Evolutionary conservation across 2,329 filamentous ascomycete species (phyloP), one percentile per base, ranked within the genome.

Genomic region (Calonectria crousiana): DNA sequence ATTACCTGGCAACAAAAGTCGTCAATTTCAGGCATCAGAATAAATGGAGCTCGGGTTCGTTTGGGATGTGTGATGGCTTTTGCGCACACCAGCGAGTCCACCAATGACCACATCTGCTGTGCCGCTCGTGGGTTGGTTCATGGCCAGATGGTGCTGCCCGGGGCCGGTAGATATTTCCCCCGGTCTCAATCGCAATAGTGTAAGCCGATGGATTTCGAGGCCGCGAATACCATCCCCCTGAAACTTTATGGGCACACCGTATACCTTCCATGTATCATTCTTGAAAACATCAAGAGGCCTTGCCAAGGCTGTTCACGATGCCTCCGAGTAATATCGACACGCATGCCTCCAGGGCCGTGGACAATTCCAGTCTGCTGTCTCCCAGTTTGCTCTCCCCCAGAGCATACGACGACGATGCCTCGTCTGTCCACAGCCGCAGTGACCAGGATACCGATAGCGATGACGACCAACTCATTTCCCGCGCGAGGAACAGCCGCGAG

Each of bases 401-500:
- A 75, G 89, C 87, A 62, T 93, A 93, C 86, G 93, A 94, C 78
- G 92, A 92, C 79, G 93, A 95, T 83, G 92, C 92, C 68, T 86
- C 90, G 16, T 94, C 93, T 9, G 85, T 95, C 52, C 90, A 92
- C 79, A 92, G 89, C 79, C 90, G 90, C 75, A 92, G 90, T 85
- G 93, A 94, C 80, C 93, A 95, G 82, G 93, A 95, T 81, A 93
- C 92, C 72, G 93, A 95, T 82, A 94, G 92, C 84, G 93, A 95
- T 78, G 93, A 95, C 83, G 93, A 95, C 82, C 88, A 94, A 80
- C 88, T 94, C 68, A 86, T 94, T 75, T 87, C 89, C 73, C 90
- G 90, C 11, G 92, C 92, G 41, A 90, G 93, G 62, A 94, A 92
- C 76, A 94, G 92, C 81, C 87, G 90, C 70, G 94, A 95, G 82